Percentiles rank a stretch among this genome's conserved stretches.
phyloP scores from a whole-genome alignment of 305 asterid genomes.

The Fraxinus dipetala region DNA sequence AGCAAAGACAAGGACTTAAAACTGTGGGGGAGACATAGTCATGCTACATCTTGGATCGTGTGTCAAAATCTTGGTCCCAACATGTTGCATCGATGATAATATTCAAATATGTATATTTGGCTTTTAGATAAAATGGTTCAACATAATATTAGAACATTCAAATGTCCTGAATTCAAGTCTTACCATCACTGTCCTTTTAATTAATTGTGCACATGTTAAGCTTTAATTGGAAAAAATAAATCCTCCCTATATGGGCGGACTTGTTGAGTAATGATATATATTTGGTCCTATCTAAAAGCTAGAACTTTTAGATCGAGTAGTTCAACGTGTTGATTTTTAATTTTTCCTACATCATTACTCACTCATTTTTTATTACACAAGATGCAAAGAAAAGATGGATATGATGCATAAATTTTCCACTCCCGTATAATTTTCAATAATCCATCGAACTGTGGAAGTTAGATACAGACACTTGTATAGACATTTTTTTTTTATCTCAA shows the following conservation, averaged over 20 bases:
- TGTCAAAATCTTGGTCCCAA: conserved; percentile 77
- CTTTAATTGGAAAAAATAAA: not conserved
- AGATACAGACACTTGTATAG: not conserved
- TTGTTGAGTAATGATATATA: not conserved
- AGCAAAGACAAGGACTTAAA: conserved; percentile 39
- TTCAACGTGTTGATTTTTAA: not conserved
- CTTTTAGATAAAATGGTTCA: not conserved
- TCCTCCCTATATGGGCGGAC: not conserved
- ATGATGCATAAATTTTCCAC: not conserved
- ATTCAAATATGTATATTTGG: not conserved
- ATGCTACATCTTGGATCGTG: conserved; percentile 67
- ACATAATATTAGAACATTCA: not conserved
- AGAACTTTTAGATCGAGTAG: not conserved
- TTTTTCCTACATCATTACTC: not conserved
- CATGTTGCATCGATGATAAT: not conserved
- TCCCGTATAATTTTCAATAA: not conserved
- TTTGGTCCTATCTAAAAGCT: not conserved
- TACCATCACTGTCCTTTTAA: not conserved
- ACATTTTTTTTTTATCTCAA: not conserved
- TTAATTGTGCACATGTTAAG: not conserved
- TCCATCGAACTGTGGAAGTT: not conserved
- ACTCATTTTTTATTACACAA: conserved; percentile 34
- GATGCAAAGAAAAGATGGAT: not conserved
- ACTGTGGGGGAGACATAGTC: conserved; percentile 42
- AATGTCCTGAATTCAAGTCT: not conserved